Evolutionary conservation across 768 basidiomycete species (phyloP).

Genomic region (Rhizopogon vesiculosus): DNA sequence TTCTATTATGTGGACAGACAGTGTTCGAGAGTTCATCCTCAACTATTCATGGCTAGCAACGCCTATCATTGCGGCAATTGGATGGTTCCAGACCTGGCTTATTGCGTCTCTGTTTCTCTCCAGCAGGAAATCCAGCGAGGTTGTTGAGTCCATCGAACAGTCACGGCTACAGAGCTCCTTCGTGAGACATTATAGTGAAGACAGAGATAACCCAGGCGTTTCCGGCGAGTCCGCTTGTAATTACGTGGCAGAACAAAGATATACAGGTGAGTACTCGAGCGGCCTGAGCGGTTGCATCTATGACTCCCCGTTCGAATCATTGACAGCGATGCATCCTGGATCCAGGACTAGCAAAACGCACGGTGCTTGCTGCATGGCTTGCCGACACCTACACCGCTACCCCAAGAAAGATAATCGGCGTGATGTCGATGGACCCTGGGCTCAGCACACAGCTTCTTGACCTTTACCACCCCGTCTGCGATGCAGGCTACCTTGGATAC

Average conservation of each 20-base stretch:
- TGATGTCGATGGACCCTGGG: constrained; percentile 1
- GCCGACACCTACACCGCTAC: neutral
- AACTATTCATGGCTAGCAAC: constrained; percentile 1
- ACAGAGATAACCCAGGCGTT: neutral
- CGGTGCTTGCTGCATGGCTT: neutral
- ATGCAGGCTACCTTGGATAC: neutral
- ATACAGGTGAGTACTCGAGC: neutral
- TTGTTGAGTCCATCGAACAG: neutral
- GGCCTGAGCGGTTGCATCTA: neutral
- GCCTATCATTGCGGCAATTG: neutral
- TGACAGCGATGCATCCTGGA: neutral
- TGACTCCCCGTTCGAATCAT: neutral
- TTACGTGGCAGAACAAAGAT: constrained; percentile 1
- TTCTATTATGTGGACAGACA: neutral
- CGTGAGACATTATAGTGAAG: neutral
- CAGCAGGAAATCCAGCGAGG: neutral
- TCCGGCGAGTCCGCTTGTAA: neutral
- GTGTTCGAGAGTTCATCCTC: neutral
- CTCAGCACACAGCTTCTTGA: constrained; percentile 1
- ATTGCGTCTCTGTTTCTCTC: neutral
- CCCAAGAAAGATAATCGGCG: neutral
- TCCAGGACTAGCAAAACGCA: neutral
- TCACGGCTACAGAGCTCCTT: neutral
- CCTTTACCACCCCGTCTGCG: neutral
- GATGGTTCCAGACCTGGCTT: neutral